Evolutionary conservation across 1,284 basidiomycete species (phyloP).

Genomic region (Puccinia triticina): DNA sequence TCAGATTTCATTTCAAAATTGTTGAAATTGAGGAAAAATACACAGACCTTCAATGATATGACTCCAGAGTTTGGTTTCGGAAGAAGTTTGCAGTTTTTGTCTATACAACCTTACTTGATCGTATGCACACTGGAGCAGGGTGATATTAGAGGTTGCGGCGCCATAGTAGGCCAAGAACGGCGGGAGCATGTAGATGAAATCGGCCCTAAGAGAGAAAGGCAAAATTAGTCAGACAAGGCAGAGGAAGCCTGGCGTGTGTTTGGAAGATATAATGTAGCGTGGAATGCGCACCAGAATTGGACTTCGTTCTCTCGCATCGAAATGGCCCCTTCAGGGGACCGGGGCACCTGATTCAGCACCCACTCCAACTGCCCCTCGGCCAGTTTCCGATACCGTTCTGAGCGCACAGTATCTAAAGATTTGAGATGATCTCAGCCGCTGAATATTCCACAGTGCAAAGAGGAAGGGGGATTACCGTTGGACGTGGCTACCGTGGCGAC

Average conservation of each 20-base stretch:
- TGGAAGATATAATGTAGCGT: too few relatives aligned
- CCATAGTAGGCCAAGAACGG: slow-evolving; percentile 91
- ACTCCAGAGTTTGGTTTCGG: slow-evolving; percentile 22
- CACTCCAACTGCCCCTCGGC: slow-evolving; percentile 74
- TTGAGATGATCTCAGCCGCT: too few relatives aligned
- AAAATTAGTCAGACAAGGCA: neutral
- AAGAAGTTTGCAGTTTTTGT: slow-evolving; percentile 59
- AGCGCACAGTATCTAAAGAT: slow-evolving; percentile 59
- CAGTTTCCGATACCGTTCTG: slow-evolving; percentile 68
- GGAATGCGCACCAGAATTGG: slow-evolving; percentile 64
- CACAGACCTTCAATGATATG: slow-evolving; percentile 63
- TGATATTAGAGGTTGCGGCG: slow-evolving; percentile 69
- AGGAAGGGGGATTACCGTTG: neutral
- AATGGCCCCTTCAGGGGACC: slow-evolving; percentile 70
- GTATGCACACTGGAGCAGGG: slow-evolving; percentile 72
- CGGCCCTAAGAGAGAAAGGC: slow-evolving; percentile 63
- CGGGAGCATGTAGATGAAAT: slow-evolving; percentile 84
- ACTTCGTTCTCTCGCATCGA: slow-evolving; percentile 72
- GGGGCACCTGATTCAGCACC: slow-evolving; percentile 69
- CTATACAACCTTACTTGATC: slow-evolving; percentile 79
- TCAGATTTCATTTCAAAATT: neutral
- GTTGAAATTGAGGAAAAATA: neutral
- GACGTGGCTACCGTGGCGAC: slow-evolving; percentile 62
- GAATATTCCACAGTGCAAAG: neutral
- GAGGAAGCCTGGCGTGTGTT: neutral